Evolutionary conservation across 2,329 filamentous ascomycete genomes (phyloP).

Genomic region (Exophiala dermatitidis): DNA sequence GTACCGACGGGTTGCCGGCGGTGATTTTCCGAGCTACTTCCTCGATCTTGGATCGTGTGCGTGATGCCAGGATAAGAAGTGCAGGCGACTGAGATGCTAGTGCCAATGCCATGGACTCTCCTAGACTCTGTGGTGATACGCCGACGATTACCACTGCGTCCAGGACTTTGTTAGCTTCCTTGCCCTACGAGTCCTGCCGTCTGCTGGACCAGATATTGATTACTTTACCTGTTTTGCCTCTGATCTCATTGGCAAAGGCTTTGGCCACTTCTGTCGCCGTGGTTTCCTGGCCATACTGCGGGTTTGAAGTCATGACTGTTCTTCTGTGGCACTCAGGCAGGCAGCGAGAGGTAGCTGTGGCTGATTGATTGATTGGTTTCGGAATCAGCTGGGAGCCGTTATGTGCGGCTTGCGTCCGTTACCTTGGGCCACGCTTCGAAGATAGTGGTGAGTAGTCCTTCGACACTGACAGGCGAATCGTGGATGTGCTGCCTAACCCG

Average conservation of each 20-base stretch:
- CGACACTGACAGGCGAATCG: no score
- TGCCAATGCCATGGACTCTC: conserved; percentile 32
- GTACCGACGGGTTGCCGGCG: conserved; percentile 20
- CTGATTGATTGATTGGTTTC: background rate
- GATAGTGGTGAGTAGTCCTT: no score
- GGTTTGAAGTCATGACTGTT: conserved; percentile 12
- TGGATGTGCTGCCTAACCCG: no score
- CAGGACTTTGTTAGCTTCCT: no score
- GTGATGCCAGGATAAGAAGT: conserved; percentile 37
- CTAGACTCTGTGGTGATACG: conserved; percentile 35
- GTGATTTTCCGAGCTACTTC: conserved; percentile 29
- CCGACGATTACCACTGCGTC: conserved; percentile 38
- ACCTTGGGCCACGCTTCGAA: no score
- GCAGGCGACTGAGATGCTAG: conserved; percentile 34
- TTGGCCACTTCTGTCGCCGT: conserved; percentile 21
- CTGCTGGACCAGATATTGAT: background rate
- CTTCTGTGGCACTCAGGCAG: background rate
- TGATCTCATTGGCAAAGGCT: conserved; percentile 23
- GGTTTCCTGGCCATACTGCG: conserved; percentile 9
- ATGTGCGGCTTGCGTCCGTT: no score
- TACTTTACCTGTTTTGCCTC: conserved; percentile 24
- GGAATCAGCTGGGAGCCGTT: no score
- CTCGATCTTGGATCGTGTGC: conserved; percentile 33
- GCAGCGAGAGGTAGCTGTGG: background rate
- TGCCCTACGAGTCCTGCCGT: no score